phyloP scores from a whole-genome alignment of 352 stramenopile species.

The Globisporangium parvum region DNA sequence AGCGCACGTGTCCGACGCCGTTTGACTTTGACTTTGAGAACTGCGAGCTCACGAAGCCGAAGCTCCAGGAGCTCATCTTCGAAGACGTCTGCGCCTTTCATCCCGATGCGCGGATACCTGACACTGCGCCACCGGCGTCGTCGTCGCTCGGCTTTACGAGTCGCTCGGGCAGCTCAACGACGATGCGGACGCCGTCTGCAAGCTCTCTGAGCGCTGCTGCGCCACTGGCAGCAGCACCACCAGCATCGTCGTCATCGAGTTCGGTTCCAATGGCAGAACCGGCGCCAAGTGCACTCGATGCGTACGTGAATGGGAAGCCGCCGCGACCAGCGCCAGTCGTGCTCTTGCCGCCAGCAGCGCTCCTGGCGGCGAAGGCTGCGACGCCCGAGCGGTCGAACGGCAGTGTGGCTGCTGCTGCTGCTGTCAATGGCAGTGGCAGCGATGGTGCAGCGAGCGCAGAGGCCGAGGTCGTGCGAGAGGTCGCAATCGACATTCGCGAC shows the following conservation, averaged over 20 bases:
- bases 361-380: conserved; percentile 10
- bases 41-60: conserved; percentile 85
- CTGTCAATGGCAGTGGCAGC: not conserved
- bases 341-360: conserved; percentile 21
- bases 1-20: conserved; percentile 70
- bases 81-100: conserved; percentile 89
- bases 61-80: conserved; percentile 89
- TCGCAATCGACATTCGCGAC: conserved; percentile 34
- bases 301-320: conserved; percentile 13
- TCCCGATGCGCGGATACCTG: conserved; percentile 59
- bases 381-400: conserved; percentile 5
- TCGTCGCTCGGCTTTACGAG: not conserved
- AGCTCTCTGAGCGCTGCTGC: conserved; percentile 10
- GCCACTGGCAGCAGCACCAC: not conserved
- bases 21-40: conserved; percentile 88
- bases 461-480: conserved; percentile 7
- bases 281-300: conserved; percentile 6
- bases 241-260: not conserved
- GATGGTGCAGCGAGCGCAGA: not conserved
- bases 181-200: conserved; percentile 14
- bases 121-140: conserved; percentile 15
- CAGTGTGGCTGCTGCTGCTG: not conserved
- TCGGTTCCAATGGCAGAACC: conserved; percentile 16
- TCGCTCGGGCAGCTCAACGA: conserved; percentile 13
- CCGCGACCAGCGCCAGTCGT: conserved; percentile 29